Base-by-base conservation (phyloP, 164 flowering plant species). In the Magnolia officinalis region DNA sequence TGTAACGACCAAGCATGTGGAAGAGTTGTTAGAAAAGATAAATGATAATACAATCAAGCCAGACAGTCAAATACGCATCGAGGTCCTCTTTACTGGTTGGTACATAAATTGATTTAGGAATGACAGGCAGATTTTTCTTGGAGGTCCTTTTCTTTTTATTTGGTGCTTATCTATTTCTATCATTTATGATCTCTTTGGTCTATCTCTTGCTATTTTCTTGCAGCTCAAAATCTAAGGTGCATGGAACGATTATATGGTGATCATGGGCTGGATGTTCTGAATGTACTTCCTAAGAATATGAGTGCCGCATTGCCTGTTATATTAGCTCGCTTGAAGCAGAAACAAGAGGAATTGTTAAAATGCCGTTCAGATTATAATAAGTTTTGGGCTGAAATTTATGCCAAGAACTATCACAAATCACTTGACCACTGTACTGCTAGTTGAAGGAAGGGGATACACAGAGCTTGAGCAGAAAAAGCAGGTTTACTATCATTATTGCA, bases 391-490 rank as follows among this genome's bases (percentile, higher is more conserved):
- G 98, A 92, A 55, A 89, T 92, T 67, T 92, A 91, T 83, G 75
- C 95, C 7, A 91, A 92, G 83, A 94, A 94, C 83, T 89, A 96
- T 76, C 94, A 92, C 83, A 94, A 94, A 77, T 94, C 99, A n/a
- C 95, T 94, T 75, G 99, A 96, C 80, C 97, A 94, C 72, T 92
- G 97, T 19, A 94, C 83, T 94, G 94, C 86, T 92, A 96, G 81
- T 96, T 96, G 81, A 96, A 96, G 90, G 98, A 96, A 82, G 98
- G 94, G 78, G 99, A 96, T 76, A 81, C 96, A 67, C 94, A 96
- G 89, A 94, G 91, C 85, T 88, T 90, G 88, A 90, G 97, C 82
- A 82, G 92, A 61, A 96, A 96, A 92, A 93, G 98, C 92, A 86
- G 68, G 74, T 61, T 67, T 70, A 69, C 45, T 71, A 23, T 66